Evolutionary conservation across 495 filamentous ascomycete species (phyloP), one percentile per base, ranked within the genome.

Genomic region (Daldinia childiae): DNA sequence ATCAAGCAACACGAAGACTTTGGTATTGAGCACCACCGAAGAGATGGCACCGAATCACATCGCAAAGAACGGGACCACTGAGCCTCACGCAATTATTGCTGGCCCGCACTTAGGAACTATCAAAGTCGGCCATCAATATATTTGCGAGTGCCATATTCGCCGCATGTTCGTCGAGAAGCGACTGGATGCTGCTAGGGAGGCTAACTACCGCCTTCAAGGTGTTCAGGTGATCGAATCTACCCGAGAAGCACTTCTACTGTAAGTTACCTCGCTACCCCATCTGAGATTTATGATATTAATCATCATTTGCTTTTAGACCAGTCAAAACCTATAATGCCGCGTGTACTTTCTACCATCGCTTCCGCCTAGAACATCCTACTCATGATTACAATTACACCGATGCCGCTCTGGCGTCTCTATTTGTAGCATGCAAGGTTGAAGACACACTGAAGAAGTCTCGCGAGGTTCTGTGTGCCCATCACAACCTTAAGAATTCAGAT

Each of bases 401-500:
- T 77, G 93, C 93, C 4, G 92, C 94, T 3, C 87, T 94, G 0
- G 94, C 95, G 12, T 89, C 92, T 30, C 83, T 99, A 32, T 95
- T 98, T 74, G 90, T 91, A 17, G 94, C 94, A 38, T 98, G 95
- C 86, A 99, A 99, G 79, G 93, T 95, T 50, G 95, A 99, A 76
- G 95, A 99, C 77, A 98, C 95, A 1, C 84, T 98, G 52, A 98
- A 99, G 82, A 98, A 98, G 82, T 97, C 93, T 17, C 88, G 88
- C 56, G 95, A 99, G 60, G 95, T 99, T 64, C 83, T 98, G 5
- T 95, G 92, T 66, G 94, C 94, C 6, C 90, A 91, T 4, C 92
- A 94, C 81, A 98, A 98, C 70, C 79, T 97, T 19, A 93, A 92
- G 75, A 80, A 90, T 8, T 83, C 89, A 9, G 83, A 88, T 19